Evolutionary conservation across 2,329 filamentous ascomycete species (phyloP), one percentile per base, ranked within the genome.

Genomic region (Microdochium bolleyi): DNA sequence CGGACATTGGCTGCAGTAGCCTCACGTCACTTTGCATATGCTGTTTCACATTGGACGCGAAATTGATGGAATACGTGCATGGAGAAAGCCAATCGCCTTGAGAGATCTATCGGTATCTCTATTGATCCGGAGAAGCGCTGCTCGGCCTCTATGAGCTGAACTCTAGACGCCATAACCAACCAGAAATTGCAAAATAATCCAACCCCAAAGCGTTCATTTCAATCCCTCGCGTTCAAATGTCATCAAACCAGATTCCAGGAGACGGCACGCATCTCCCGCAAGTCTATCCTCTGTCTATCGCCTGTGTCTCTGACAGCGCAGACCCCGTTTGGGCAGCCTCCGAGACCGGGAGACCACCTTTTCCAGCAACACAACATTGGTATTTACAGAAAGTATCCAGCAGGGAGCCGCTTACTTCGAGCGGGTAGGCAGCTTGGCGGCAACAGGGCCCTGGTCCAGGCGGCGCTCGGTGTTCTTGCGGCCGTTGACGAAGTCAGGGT

Each of bases 401-500:
- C 19, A 22, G 19, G 22, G 3, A 5, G 41, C 41, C 41, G 19
- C 41, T 46, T 46, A 25, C 48, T 60, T 68, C 19, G 55, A 38
- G 37, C 68, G 71, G 41, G 62, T 66, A 32, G 75, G 73, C 25
- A 77, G 59, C 37, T 67, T 68, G 38, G 64, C 56, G 10, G 64
- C 61, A 16, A 68, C 59, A 24, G 67, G 59, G 22, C 65, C 70
- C 64, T 78, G 76, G 49, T 78, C 74, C 51, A 87, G 74, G 52
- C 83, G 75, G 54, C 83, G 77, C 76, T 87, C 84, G 21, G 67
- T 73, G 78, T 90, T 90, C 69, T 79, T 73, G 63, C 87, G 83
- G 53, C 71, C 71, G 75, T 96, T 96, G 78, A 96, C 91, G 67
- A 96, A 95, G 75, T 96, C 91, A 55, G 92, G 92, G 78, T 96